Evolutionary conservation across 108 stramenopile species (phyloP).

Genomic region (Skeletonema potamos): DNA sequence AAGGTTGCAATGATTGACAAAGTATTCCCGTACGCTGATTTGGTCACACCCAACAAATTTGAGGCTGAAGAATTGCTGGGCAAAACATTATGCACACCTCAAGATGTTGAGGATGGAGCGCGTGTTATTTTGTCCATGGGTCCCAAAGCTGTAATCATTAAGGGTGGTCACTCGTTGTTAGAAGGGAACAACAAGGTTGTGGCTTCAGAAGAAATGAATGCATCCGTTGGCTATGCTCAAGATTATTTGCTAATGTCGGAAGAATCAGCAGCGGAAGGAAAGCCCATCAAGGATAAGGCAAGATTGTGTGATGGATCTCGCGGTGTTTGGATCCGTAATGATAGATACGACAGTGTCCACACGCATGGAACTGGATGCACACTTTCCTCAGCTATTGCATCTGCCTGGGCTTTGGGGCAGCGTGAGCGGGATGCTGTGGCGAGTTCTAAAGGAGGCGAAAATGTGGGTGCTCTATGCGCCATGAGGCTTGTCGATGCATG

Average conservation of each 20-base stretch:
- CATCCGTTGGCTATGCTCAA: conserved; percentile 63
- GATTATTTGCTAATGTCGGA: conserved; percentile 65
- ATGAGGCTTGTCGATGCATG: conserved; percentile 76
- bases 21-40: conserved; percentile 81
- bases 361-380: conserved; percentile 93
- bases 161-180: conserved; percentile 83
- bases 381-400: conserved; percentile 84
- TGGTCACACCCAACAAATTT: conserved; percentile 90
- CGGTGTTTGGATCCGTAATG: conserved; percentile 77
- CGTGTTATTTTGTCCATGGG: conserved; percentile 69
- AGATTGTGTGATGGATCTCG: conserved; percentile 71
- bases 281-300: conserved; percentile 37
- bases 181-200: conserved; percentile 28
- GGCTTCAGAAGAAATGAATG: conserved; percentile 21
- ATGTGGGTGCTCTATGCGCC: conserved; percentile 44
- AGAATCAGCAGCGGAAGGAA: conserved; percentile 35
- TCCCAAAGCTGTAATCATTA: conserved; percentile 82
- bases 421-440: conserved; percentile 27
- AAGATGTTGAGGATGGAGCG: conserved; percentile 84
- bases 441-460: conserved; percentile 36
- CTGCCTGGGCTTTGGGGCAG: conserved; percentile 79
- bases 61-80: conserved; percentile 90
- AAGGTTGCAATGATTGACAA: conserved; percentile 62
- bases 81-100: conserved; percentile 45
- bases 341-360: conserved; percentile 68